These are phyloP conservation scores for Daldinia bambusicola DNA, from an alignment of 495 filamentous ascomycete species.

Conservation along the genomic window DNA sequence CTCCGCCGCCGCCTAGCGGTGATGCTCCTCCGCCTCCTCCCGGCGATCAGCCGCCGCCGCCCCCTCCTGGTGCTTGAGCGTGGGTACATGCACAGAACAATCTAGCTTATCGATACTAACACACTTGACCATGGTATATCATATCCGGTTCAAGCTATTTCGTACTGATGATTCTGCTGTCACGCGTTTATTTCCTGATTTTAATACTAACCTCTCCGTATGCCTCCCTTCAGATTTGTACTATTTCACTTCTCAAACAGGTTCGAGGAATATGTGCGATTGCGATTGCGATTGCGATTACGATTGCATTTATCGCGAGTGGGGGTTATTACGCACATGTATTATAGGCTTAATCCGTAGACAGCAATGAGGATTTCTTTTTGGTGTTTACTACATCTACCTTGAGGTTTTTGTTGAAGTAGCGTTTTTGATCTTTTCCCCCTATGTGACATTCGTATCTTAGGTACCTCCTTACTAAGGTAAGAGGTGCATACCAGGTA, in stretches of 20 bases:
- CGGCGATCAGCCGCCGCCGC: conserved; percentile 79
- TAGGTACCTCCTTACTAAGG: no score
- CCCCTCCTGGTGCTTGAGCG: conserved; percentile 67
- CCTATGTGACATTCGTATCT: neutral
- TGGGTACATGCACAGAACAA: conserved; percentile 17
- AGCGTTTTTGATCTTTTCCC: neutral
- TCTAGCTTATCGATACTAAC: conserved; percentile 39
- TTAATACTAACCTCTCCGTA: conserved; percentile 20
- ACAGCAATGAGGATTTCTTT: conserved; percentile 30
- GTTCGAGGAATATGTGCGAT: neutral
- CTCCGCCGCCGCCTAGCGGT: conserved; percentile 57
- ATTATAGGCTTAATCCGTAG: conserved; percentile 48
- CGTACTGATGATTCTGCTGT: conserved; percentile 24
- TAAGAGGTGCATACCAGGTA: no score
- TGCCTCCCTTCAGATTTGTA: conserved; percentile 4
- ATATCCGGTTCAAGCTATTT: conserved; percentile 14
- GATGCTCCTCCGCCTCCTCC: conserved; percentile 80
- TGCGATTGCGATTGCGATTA: neutral
- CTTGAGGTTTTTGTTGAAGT: neutral
- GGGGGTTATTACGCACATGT: conserved; percentile 23
- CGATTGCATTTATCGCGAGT: conserved; percentile 1
- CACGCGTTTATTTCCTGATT: conserved; percentile 24
- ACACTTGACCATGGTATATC: conserved; percentile 2
- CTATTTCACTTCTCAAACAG: neutral
- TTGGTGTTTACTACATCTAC: neutral